Conservation (phyloP, 176 grass and related monocot species). For the Ensete ventricosum region DNA sequence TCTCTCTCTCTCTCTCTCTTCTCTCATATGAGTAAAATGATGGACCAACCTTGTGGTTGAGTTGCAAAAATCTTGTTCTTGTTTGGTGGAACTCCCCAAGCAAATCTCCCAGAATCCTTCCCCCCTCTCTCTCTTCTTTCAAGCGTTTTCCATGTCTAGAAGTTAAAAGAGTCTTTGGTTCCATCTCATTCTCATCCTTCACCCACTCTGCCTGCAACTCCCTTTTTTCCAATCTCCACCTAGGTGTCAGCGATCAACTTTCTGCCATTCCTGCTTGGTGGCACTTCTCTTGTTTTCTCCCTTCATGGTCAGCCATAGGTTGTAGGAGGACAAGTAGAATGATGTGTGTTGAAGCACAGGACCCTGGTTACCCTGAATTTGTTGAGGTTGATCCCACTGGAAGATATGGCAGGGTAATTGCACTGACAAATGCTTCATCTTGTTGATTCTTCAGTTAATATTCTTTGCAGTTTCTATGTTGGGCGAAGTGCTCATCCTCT, state of each 20-base stretch:
- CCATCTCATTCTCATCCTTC: not conserved
- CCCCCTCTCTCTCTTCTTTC: not conserved
- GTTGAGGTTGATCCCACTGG: constrained; percentile 86
- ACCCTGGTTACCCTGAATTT: constrained; percentile 44
- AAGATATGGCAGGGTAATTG: constrained; percentile 89
- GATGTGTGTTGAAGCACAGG: constrained; percentile 39
- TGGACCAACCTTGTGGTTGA: not conserved
- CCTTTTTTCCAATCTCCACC: not conserved
- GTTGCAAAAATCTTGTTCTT: constrained; percentile 9
- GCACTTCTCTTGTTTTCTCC: not conserved
- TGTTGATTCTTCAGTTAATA: not conserved
- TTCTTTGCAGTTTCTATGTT: too few species aligned
- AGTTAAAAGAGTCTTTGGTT: not conserved
- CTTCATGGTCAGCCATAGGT: not conserved
- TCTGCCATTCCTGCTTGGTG: not conserved
- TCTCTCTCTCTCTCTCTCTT: too few species aligned
- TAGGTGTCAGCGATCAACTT: not conserved
- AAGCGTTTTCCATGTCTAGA: not conserved
- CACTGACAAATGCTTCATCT: not conserved
- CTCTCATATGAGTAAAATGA: not conserved
- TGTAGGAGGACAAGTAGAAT: constrained; percentile 26
- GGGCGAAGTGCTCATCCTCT: not conserved
- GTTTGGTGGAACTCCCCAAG: constrained; percentile 8
- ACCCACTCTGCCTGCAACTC: not conserved
- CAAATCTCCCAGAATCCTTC: not conserved